Evolutionary conservation across 2,329 filamentous ascomycete genomes (phyloP), one percentile per base, ranked within the genome.

Genomic region (Catunica adiposa): DNA sequence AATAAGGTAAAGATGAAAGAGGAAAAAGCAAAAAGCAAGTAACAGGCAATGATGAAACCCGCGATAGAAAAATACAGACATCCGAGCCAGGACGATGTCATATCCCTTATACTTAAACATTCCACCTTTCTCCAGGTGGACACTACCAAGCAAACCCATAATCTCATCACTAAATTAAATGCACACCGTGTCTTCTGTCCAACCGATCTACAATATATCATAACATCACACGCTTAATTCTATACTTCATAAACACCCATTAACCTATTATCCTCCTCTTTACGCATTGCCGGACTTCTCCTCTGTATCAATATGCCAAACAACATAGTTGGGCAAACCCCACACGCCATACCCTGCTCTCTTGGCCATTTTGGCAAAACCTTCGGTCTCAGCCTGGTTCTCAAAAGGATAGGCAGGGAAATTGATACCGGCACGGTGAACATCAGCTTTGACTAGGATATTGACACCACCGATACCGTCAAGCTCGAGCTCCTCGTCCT

Each of bases 311-410:
- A 95, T 86, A 67, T 98, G 92, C 92, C 92, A 98, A 58, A 98
- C 90, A 53, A 98, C 83, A 67, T 98, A 98, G 68, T 98, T 98
- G 44, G 90, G 92, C 56, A 98, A 74, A 48, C 92, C 92, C 62
- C 88, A 79, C 25, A 98, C 92, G 64, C 87, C 78, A 67, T 96
- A 97, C 47, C 92, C 92, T 17, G 92, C 92, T 60, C 89, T 78
- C 73, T 94, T 96, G 58, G 92, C 92, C 92, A 98, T 98, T 69
- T 94, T 95, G 38, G 92, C 92, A 65, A 98, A 98, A 5, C 92
- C 92, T 71, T 98, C 92, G 3, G 92, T 98, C 70, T 98, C 92
- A 61, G 92, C 92, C 72, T 98, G 92, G 69, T 98, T 97, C 68
- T 98, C 92, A 67, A 98, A 98, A 2, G 92, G 79, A 65, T 98